phyloP scores from a whole-genome alignment of 1,284 basidiomycete species.

The Heliocybe sulcata region DNA sequence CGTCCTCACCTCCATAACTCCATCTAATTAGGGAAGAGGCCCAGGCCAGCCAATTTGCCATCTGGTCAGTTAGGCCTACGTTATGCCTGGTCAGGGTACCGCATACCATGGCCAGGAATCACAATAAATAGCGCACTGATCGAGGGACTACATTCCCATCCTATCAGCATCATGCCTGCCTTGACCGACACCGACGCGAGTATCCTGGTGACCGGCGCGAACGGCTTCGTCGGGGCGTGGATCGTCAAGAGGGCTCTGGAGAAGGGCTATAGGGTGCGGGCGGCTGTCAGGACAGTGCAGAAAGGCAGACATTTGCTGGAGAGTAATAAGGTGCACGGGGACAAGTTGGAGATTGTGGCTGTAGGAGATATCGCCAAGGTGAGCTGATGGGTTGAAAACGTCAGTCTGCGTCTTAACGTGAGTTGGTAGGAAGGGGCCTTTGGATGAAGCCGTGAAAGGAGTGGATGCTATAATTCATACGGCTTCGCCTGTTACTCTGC shows the following conservation, averaged over 20 bases:
- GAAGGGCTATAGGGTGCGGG: slow-evolving; percentile 40
- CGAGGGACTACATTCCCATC: no score
- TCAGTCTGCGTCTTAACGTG: no score
- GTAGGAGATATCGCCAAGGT: slow-evolving; percentile 52
- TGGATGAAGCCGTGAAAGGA: slow-evolving; percentile 33
- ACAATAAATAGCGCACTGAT: no score
- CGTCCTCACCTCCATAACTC: no score
- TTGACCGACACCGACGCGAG: not conserved
- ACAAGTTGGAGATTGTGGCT: slow-evolving; percentile 40
- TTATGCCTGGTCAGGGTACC: no score
- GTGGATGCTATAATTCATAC: slow-evolving; percentile 37
- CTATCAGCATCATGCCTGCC: not conserved
- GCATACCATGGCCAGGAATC: no score
- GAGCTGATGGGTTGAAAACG: slow-evolving; percentile 7
- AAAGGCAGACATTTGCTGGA: slow-evolving; percentile 44
- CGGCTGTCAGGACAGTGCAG: slow-evolving; percentile 42
- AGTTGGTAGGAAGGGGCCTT: no score
- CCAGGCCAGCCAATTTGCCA: no score
- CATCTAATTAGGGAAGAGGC: no score
- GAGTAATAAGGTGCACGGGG: slow-evolving; percentile 34
- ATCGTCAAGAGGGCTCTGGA: slow-evolving; percentile 30
- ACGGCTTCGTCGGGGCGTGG: slow-evolving; percentile 34
- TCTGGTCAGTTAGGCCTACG: no score
- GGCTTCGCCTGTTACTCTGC: slow-evolving; percentile 33
- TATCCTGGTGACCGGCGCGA: slow-evolving; percentile 29